phyloP scores from a whole-genome alignment of 2,329 filamentous ascomycete genomes.

The Fusarium floridanum region DNA sequence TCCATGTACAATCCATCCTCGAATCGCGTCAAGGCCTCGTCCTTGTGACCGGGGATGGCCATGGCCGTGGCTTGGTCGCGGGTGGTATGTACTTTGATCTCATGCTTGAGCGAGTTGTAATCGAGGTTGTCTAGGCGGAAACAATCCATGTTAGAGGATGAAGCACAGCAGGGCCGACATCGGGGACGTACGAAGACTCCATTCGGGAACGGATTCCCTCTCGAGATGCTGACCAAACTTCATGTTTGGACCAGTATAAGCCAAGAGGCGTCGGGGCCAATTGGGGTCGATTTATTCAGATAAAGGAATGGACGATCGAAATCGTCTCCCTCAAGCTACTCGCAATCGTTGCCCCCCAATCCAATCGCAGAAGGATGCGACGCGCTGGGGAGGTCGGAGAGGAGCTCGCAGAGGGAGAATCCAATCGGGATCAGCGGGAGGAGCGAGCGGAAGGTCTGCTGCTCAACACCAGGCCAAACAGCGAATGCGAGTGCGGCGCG shows the following conservation, averaged over 20 bases:
- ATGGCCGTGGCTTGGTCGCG: slow-evolving; percentile 77
- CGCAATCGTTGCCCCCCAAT: slow-evolving; percentile 4
- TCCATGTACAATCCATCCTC: slow-evolving; percentile 79
- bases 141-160: slow-evolving; percentile 12
- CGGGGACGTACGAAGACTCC: slow-evolving; percentile 75
- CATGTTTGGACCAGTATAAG: slow-evolving; percentile 45
- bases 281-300: neutral
- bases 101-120: slow-evolving; percentile 87
- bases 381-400: slow-evolving; percentile 13
- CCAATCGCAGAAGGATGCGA: neutral
- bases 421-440: slow-evolving; percentile 19
- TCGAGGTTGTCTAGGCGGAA: slow-evolving; percentile 81
- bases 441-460: slow-evolving; percentile 29
- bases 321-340: slow-evolving; percentile 11
- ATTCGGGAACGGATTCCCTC: slow-evolving; percentile 83
- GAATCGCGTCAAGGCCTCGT: slow-evolving; percentile 70
- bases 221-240: slow-evolving; percentile 70
- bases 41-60: slow-evolving; percentile 79
- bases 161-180: slow-evolving; percentile 1
- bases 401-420: slow-evolving; percentile 17
- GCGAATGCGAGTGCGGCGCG: neutral
- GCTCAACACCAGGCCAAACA: slow-evolving; percentile 13
- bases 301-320: slow-evolving; percentile 12
- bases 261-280: slow-evolving; percentile 8
- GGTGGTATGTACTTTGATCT: slow-evolving; percentile 85